Conservation (phyloP, 2,329 filamentous ascomycete genomes). For the Fusarium nodosum region DNA sequence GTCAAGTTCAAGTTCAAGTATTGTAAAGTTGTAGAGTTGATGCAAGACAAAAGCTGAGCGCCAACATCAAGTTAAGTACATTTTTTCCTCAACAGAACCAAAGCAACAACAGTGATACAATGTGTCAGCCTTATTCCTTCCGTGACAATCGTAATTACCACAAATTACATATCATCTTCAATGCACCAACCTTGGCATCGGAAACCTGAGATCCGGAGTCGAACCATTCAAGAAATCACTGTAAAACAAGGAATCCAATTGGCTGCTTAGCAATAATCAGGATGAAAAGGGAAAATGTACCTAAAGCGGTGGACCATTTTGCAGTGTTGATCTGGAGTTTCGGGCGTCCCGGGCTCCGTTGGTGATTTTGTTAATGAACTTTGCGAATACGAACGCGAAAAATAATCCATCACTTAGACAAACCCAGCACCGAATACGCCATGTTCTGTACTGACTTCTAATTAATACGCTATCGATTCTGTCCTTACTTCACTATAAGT, state of each 20-base stretch:
- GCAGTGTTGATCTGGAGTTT: slow-evolving; percentile 3
- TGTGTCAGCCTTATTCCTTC: slow-evolving; percentile 2
- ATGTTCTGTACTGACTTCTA: background rate
- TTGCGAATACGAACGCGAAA: slow-evolving; percentile 37
- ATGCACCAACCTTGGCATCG: slow-evolving; percentile 32
- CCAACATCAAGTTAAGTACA: background rate
- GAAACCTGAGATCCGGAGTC: slow-evolving; percentile 43
- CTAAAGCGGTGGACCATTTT: slow-evolving; percentile 14
- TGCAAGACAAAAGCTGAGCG: background rate
- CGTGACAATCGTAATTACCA: slow-evolving; percentile 8
- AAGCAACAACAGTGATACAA: background rate
- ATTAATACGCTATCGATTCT: slow-evolving; percentile 37
- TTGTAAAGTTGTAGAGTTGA: background rate
- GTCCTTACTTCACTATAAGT: slow-evolving; percentile 28
- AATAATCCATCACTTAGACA: background rate
- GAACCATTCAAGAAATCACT: slow-evolving; percentile 21
- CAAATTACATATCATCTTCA: slow-evolving; percentile 2
- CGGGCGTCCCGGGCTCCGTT: slow-evolving; percentile 28
- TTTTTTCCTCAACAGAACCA: background rate
- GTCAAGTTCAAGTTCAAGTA: background rate
- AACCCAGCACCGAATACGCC: slow-evolving; percentile 20
- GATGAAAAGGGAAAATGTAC: background rate
- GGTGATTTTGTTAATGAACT: background rate
- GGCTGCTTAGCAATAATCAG: background rate
- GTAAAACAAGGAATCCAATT: slow-evolving; percentile 16